Base-by-base conservation (phyloP, 345 rosid species). In the Camelina sativa region DNA sequence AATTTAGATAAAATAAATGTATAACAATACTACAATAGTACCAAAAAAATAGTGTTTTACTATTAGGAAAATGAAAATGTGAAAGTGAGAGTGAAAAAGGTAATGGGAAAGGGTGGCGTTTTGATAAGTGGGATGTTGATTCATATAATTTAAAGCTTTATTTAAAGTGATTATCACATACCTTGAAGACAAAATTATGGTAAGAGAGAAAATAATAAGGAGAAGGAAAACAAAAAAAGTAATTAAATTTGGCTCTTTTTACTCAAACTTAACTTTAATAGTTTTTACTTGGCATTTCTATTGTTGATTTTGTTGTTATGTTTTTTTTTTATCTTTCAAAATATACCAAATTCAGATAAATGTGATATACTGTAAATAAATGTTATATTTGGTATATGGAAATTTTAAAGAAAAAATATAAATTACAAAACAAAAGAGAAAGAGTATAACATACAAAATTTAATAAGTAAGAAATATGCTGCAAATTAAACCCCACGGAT, bases 101-200 rank as follows among this genome's bases (percentile, higher is more conserved):
- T 15, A 44, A 46, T 1, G 58, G 15, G 25, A 71, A 72, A 66
- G 19, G 59, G 69, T 72, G 66, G 78, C 3, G 47, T 1, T 25
- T 67, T 79, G 82, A 74, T 79, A 79, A 79, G 82, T 62, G 79
- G 79, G 72, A 54, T 79, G 72, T 69, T 62, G 79, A 74, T 79
- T 79, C 82, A 69, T 79, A 79, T 79, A 74, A 62, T 79, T 35
- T 5, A 74, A 74, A 37, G 68, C 71, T 79, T 79, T 79, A 16
- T 74, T 69, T 79, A 79, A 79, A 79, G 82, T 48, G 50, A 66
- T 77, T 71, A 72, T 77, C 77, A 65, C 50, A 56, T 64, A 16
- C 15, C 8, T 71, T 44, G 40, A 52, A 68, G 57, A 61, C 55
- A 40, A 22, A 41, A 60, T 41, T 51, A 23, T 51, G 37, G 40